A percentile compares a stretch with the other conserved stretches of the same genome.
phyloP scores from a whole-genome alignment of 2,329 filamentous ascomycete genomes.

The Fusarium verticillioides region DNA sequence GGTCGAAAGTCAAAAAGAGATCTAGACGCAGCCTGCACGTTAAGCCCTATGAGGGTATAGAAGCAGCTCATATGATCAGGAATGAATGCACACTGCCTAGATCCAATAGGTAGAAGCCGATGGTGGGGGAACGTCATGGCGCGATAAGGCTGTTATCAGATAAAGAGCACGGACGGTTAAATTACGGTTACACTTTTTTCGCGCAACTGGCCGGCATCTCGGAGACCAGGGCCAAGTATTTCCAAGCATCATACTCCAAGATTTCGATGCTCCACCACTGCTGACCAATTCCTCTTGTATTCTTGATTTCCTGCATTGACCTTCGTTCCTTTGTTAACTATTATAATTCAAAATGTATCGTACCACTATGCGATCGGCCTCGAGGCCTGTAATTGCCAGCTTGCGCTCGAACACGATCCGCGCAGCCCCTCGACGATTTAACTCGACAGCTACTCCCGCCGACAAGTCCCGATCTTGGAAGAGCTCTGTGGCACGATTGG shows the following conservation, averaged over 20 bases:
- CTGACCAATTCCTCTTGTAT: conserved; percentile 39
- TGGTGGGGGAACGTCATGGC: conserved; percentile 33
- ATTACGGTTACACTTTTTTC: conserved; percentile 36
- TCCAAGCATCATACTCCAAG: conserved; percentile 31
- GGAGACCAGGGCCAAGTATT: conserved; percentile 17
- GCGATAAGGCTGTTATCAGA: conserved; percentile 37
- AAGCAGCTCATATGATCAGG: conserved; percentile 15
- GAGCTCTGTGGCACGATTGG: conserved; percentile 77
- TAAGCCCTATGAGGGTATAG: neutral
- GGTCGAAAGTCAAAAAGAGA: conserved; percentile 13
- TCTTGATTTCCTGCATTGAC: conserved; percentile 11
- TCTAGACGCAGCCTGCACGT: neutral
- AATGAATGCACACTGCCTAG: conserved; percentile 16
- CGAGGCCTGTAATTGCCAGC: conserved; percentile 56
- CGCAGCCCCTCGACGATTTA: conserved; percentile 60
- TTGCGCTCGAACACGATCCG: conserved; percentile 54
- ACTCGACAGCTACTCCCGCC: conserved; percentile 63
- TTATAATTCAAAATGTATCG: conserved; percentile 60
- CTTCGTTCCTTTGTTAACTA: conserved; percentile 8
- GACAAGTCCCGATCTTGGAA: conserved; percentile 84
- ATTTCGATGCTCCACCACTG: conserved; percentile 31
- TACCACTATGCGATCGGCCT: conserved; percentile 60
- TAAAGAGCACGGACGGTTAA: conserved; percentile 29
- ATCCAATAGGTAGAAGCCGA: neutral
- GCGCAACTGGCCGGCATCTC: conserved; percentile 15